A percentile compares a stretch with the other conserved stretches of the same genome.
Conservation (phyloP, 2,329 filamentous ascomycete species). For the Fusarium tricinctum region DNA sequence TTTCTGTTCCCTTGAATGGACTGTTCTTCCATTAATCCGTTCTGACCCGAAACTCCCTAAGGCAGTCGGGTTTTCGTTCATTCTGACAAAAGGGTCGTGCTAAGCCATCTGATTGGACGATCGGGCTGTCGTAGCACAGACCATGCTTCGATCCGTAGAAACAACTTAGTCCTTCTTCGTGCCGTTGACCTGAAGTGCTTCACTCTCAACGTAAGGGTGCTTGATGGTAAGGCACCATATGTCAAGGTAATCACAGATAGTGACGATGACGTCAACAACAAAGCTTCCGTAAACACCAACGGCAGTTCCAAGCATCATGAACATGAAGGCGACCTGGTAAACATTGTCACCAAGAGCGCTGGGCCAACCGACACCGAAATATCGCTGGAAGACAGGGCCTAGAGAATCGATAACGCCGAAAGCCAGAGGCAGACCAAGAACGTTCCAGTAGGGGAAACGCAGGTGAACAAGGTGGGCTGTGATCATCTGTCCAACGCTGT, state of each 20-base stretch:
- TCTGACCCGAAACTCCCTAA: neutral
- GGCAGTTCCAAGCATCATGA: constrained; percentile 85
- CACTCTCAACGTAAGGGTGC: constrained; percentile 72
- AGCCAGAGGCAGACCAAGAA: constrained; percentile 82
- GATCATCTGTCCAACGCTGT: constrained; percentile 96
- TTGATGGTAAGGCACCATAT: constrained; percentile 99
- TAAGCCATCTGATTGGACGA: neutral
- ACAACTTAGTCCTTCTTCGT: constrained; percentile 57
- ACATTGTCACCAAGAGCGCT: constrained; percentile 79
- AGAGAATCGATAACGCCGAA: constrained; percentile 85
- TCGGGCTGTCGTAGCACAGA: neutral
- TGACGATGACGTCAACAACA: constrained; percentile 95
- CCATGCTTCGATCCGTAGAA: neutral
- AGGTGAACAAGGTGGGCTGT: constrained; percentile 91
- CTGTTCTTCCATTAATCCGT: constrained; percentile 6
- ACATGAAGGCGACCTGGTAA: constrained; percentile 94
- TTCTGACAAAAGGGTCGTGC: neutral
- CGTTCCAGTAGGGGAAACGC: constrained; percentile 90
- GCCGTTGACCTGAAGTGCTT: constrained; percentile 48
- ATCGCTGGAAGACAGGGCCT: constrained; percentile 75
- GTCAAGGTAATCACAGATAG: constrained; percentile 97
- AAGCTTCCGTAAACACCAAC: constrained; percentile 97
- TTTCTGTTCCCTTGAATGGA: neutral
- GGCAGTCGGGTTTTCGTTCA: neutral
- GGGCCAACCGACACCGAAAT: constrained; percentile 78